Conservation (phyloP, 768 basidiomycete genomes). For the Auriscalpium orientale region DNA sequence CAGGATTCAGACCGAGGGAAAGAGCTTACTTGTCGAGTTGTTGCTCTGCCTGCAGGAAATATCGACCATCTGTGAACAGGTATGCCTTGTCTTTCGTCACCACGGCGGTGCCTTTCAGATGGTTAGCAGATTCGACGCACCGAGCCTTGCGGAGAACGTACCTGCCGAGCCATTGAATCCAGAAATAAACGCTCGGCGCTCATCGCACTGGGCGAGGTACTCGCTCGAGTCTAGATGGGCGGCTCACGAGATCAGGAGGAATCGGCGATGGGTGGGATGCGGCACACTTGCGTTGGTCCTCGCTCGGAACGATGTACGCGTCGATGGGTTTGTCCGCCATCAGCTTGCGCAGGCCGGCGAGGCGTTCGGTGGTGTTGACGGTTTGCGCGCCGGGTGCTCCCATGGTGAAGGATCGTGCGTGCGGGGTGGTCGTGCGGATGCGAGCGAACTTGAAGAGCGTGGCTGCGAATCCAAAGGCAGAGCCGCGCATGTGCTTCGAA, state of each 20-base stretch:
- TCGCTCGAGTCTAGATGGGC: slow-evolving; percentile 71
- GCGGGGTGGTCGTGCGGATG: not conserved
- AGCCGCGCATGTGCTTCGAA: too few relatives aligned
- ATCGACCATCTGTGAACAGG: slow-evolving; percentile 93
- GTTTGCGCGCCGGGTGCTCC: slow-evolving; percentile 30
- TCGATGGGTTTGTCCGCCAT: slow-evolving; percentile 60
- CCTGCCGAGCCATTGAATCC: slow-evolving; percentile 95
- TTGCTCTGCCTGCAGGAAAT: slow-evolving; percentile 87
- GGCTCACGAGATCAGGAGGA: not conserved
- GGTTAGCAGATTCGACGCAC: not conserved
- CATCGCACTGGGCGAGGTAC: slow-evolving; percentile 79
- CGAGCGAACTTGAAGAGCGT: slow-evolving; percentile 4
- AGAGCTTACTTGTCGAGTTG: slow-evolving; percentile 71
- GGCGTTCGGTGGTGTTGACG: slow-evolving; percentile 56
- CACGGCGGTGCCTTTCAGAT: slow-evolving; percentile 58
- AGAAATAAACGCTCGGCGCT: slow-evolving; percentile 81
- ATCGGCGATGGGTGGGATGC: not conserved
- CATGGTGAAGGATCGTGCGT: slow-evolving; percentile 24
- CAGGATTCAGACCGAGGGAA: not conserved
- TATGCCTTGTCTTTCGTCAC: slow-evolving; percentile 64
- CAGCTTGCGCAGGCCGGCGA: slow-evolving; percentile 57
- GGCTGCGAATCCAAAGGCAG: too few relatives aligned
- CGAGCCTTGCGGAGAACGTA: slow-evolving; percentile 21
- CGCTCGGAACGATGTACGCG: slow-evolving; percentile 80
- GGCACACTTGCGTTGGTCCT: slow-evolving; percentile 75